These are phyloP conservation scores for Metschnikowia sp. DNA, from an alignment of 805 yeast species.

Conservation along the genomic window DNA sequence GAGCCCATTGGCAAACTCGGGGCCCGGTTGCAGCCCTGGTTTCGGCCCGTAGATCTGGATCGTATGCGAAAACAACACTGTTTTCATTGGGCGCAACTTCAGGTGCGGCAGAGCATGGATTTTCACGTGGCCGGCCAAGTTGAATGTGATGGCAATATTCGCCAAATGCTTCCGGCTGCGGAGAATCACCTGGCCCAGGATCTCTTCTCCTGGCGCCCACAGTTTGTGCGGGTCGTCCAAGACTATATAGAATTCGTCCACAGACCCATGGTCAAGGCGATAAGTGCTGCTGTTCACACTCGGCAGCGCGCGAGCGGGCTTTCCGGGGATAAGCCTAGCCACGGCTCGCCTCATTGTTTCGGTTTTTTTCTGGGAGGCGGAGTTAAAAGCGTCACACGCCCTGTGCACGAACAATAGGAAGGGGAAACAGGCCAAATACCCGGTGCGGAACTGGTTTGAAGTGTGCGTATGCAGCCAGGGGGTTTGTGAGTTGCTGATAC, in stretches of 20 bases:
- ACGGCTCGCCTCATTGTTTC: slow-evolving; percentile 49
- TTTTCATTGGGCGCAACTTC: slow-evolving; percentile 50
- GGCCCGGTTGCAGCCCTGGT: slow-evolving; percentile 1
- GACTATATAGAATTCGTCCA: slow-evolving; percentile 64
- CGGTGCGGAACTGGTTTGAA: too few species aligned
- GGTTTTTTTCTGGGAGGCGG: slow-evolving; percentile 1
- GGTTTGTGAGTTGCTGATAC: too few species aligned
- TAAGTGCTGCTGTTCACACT: slow-evolving; percentile 14
- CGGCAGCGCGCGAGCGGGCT: slow-evolving; percentile 10
- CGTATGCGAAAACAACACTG: slow-evolving; percentile 54
- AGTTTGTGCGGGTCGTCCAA: slow-evolving; percentile 72
- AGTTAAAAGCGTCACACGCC: slow-evolving; percentile 3
- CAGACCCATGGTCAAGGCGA: slow-evolving; percentile 38
- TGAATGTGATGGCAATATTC: slow-evolving; percentile 51
- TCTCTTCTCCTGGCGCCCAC: slow-evolving; percentile 78
- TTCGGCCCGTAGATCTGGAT: slow-evolving; percentile 53
- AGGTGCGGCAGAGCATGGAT: slow-evolving; percentile 51
- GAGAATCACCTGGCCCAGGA: slow-evolving; percentile 60
- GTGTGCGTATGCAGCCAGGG: too few species aligned
- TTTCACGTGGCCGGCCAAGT: slow-evolving; percentile 55
- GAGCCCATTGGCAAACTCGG: slow-evolving; percentile 44
- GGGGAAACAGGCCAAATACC: too few species aligned
- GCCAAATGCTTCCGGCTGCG: slow-evolving; percentile 53
- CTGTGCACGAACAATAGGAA: slow-evolving; percentile 1
- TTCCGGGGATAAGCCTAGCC: slow-evolving; percentile 38